phyloP scores from a whole-genome alignment of 495 filamentous ascomycete genomes.

The Annulohypoxylon maeteangense region DNA sequence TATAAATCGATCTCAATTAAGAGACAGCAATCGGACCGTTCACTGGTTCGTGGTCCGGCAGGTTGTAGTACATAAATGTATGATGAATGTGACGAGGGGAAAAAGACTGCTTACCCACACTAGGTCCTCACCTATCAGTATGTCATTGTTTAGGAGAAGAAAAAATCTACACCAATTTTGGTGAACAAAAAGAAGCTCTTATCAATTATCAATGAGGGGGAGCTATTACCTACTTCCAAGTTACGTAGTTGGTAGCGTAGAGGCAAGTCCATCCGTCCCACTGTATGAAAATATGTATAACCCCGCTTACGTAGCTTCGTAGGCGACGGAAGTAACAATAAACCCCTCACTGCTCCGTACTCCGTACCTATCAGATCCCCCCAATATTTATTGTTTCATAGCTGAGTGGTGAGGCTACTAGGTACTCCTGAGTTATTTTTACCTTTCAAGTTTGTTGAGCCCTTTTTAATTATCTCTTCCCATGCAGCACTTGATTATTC shows the following conservation, averaged over 20 bases:
- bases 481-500: neutral
- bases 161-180: constrained; percentile 18
- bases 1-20: constrained; percentile 1
- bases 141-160: constrained; percentile 20
- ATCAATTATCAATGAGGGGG: constrained; percentile 42
- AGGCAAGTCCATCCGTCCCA: constrained; percentile 3
- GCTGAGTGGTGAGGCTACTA: constrained; percentile 34
- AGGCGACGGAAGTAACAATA: constrained; percentile 24
- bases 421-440: constrained; percentile 36
- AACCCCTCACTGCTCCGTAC: constrained; percentile 39
- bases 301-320: constrained; percentile 22
- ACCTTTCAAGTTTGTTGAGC: constrained; percentile 21
- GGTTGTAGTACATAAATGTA: constrained; percentile 16
- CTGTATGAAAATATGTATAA: neutral
- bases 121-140: constrained; percentile 11
- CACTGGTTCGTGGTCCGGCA: constrained; percentile 5
- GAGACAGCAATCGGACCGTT: constrained; percentile 5
- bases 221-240: constrained; percentile 10
- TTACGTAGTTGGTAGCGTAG: neutral
- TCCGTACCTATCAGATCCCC: constrained; percentile 13
- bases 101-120: constrained; percentile 22
- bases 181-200: constrained; percentile 38
- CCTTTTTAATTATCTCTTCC: constrained; percentile 1
- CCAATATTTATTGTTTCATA: constrained; percentile 8
- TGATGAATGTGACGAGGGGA: constrained; percentile 28